Base-by-base conservation (phyloP, 305 asterid genomes). In the Fraxinus paxiana region DNA sequence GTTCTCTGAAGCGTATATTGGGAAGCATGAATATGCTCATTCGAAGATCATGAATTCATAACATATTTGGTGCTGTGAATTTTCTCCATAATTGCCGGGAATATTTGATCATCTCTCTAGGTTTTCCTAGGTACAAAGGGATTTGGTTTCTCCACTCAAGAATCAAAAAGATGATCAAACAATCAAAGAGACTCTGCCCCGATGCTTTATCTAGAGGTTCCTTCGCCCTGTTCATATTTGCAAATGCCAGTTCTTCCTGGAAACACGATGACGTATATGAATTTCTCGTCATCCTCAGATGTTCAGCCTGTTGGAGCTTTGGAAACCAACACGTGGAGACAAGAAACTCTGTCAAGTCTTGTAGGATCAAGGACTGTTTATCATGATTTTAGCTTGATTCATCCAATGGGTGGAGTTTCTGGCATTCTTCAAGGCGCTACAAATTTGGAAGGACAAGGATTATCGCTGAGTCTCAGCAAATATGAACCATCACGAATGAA, bases 401-500 rank as follows among this genome's bases (percentile, higher is more conserved):
- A 87, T 4, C 88, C 80, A 3, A 33, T 70, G 46, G 83, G 80
- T 22, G 85, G 80, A 54, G 85, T 82, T 80, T 82, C 85, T 46
- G 79, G 82, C 38, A 79, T 86, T 78, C 84, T 86, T 87, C 90
- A 82, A 71, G 85, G 87, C 1, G 78, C 78, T 63, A 87, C 85
- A n/a, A 82, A 79, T 61, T 46, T 83, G 86, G 92, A 87, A 81
- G 85, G 87, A 12, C 95, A 91, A 83, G 97, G 97, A 33, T 76
- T 94, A 82, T 94, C 97, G 20, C 97, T 92, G 56, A 92, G 92
- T 80, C 97, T 94, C 54, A 85, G 94, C 74, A 83, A 97, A 12
- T 85, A 89, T 9, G 88, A 79, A 3, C 89, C 94, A 2, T 83
- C 94, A 2, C 89, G 80, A 20, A 54, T 90, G 89, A 90, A 88